Evolutionary conservation across 2,329 filamentous ascomycete genomes (phyloP).

Genomic region (Diplodia corticola): DNA sequence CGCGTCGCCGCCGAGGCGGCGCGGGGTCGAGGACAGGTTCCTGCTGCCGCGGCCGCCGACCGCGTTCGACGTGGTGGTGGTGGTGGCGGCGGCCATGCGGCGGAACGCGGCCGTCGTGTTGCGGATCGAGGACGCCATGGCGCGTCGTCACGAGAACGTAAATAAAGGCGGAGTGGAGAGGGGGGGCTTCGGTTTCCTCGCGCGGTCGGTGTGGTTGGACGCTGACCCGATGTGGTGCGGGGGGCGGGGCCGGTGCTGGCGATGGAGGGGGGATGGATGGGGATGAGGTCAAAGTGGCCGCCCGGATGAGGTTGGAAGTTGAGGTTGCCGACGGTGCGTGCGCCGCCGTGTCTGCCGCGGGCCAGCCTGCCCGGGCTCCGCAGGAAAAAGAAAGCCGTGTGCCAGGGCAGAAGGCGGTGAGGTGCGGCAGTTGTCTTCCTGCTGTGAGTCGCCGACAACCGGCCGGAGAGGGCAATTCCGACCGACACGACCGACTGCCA

Average conservation of each 20-base stretch:
- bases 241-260: not conserved
- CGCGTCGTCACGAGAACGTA: not conserved
- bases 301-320: slow-evolving; percentile 8
- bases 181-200: not conserved
- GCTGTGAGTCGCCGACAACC: not conserved
- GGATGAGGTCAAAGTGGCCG: not conserved
- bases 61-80: not conserved
- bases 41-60: slow-evolving; percentile 4
- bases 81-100: not conserved
- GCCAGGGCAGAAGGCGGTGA: slow-evolving; percentile 2
- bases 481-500: not conserved
- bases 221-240: not conserved
- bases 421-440: not conserved
- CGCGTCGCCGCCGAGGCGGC: slow-evolving; percentile 26
- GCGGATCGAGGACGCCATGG: slow-evolving; percentile 16
- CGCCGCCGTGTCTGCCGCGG: not conserved
- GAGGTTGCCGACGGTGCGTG: slow-evolving; percentile 8
- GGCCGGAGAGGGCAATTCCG: not conserved
- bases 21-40: not conserved
- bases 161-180: not conserved
- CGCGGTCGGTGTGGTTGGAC: not conserved
- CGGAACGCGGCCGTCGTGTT: not conserved
- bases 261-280: not conserved
- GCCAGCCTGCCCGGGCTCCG: not conserved
- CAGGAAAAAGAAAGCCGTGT: not conserved